phyloP scores from a whole-genome alignment of 495 filamentous ascomycete species.

The Thermochaetoides thermophila region DNA sequence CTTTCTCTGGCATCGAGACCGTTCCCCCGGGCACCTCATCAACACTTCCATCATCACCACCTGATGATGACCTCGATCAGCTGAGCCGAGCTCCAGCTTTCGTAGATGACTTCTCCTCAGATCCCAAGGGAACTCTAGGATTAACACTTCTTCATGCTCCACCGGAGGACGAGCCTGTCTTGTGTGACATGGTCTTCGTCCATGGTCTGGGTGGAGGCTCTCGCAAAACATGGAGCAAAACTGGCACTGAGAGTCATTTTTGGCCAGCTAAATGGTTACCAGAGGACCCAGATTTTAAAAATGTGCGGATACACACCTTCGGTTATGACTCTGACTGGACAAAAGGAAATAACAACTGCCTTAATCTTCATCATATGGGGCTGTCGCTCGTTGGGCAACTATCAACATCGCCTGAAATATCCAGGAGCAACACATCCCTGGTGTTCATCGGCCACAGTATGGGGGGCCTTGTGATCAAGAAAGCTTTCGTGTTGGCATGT shows the following conservation, averaged over 20 bases:
- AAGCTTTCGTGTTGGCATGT: slow-evolving; percentile 7
- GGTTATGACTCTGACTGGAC: slow-evolving; percentile 17
- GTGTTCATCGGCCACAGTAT: slow-evolving; percentile 18
- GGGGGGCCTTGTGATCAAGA: slow-evolving; percentile 20
- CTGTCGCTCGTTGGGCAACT: slow-evolving; percentile 11
- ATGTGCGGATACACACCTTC: slow-evolving; percentile 16
- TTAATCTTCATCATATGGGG: slow-evolving; percentile 18
- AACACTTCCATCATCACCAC: no score
- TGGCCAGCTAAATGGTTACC: slow-evolving; percentile 21
- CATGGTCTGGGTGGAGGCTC: slow-evolving; percentile 19
- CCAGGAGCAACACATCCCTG: slow-evolving; percentile 8
- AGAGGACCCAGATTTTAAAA: slow-evolving; percentile 13
- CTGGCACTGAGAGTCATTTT: slow-evolving; percentile 2
- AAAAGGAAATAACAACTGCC: slow-evolving; percentile 2
- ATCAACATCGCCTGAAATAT: slow-evolving; percentile 8
- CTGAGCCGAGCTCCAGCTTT: background rate
- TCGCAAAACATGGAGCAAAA: slow-evolving; percentile 13
- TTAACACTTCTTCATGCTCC: slow-evolving; percentile 7
- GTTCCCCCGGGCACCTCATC: no score
- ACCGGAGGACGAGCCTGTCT: slow-evolving; percentile 4
- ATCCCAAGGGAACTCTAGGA: slow-evolving; percentile 8
- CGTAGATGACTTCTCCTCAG: background rate
- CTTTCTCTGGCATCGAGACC: no score
- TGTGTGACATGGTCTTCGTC: slow-evolving; percentile 14
- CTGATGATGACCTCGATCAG: no score